phyloP scores from a whole-genome alignment of 2,329 filamentous ascomycete genomes.

The Exophiala spinifera region DNA sequence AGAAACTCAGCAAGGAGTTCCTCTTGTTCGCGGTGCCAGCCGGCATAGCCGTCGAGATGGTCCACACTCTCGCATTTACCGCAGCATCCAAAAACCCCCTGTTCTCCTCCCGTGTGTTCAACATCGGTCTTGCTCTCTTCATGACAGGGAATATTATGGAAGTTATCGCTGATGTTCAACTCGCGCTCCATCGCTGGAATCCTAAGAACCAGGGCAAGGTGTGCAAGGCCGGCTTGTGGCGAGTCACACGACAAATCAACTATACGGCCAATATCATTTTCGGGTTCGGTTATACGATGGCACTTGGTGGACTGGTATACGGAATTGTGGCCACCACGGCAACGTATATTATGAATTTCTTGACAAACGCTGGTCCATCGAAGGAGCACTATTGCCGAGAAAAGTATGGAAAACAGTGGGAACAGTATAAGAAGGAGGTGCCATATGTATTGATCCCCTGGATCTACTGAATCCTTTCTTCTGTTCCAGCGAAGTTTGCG shows the following conservation, averaged over 20 bases:
- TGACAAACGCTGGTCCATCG: constrained; percentile 5
- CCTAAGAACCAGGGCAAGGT: constrained; percentile 3
- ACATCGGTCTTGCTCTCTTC: constrained; percentile 4
- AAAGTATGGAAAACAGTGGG: constrained; percentile 12
- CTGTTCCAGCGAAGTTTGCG: no score
- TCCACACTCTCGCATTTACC: constrained; percentile 5
- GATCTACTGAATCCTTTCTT: constrained; percentile 3
- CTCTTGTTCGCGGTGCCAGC: constrained; percentile 4
- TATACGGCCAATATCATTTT: constrained; percentile 11
- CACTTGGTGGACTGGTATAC: constrained; percentile 3
- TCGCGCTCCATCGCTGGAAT: constrained; percentile 1
- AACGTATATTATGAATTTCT: neutral
- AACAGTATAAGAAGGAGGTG: constrained; percentile 7
- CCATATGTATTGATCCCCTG: constrained; percentile 10
- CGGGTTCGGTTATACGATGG: constrained; percentile 10
- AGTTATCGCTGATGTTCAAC: constrained; percentile 4
- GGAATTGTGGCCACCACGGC: constrained; percentile 1
- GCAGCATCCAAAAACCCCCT: constrained; percentile 6
- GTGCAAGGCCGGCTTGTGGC: constrained; percentile 11
- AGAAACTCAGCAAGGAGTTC: constrained; percentile 5
- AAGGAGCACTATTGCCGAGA: constrained; percentile 9
- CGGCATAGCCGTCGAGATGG: constrained; percentile 2
- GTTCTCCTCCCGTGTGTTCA: constrained; percentile 7
- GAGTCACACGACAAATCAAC: constrained; percentile 10
- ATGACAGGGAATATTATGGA: constrained; percentile 1